These are phyloP conservation scores for Schizosaccharomyces octosporus DNA, from an alignment of 805 yeast species.

Conservation along the genomic window DNA sequence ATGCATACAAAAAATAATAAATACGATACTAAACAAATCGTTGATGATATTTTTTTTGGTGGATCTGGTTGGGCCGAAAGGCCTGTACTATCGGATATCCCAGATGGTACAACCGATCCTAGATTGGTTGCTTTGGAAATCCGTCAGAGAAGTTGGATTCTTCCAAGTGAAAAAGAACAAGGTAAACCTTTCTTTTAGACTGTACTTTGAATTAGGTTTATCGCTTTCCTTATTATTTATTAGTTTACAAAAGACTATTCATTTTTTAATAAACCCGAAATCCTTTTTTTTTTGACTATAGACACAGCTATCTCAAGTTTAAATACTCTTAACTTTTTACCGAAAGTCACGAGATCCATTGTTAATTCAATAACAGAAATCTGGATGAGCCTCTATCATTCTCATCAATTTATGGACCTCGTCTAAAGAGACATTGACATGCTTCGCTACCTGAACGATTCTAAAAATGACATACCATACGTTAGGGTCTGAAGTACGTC, in stretches of 20 bases:
- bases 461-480: neutral
- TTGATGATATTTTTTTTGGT: slow-evolving; percentile 1
- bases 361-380: neutral
- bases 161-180: neutral
- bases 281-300: too few relatives aligned
- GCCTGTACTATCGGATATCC: neutral
- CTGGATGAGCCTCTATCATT: neutral
- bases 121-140: neutral
- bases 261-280: neutral
- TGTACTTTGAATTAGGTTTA: neutral
- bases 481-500: neutral
- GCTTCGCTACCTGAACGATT: neutral
- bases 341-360: neutral
- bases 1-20: neutral
- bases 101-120: neutral
- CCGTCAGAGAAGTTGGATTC: neutral
- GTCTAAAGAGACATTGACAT: neutral
- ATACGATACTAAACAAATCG: neutral
- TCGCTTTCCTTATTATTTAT: neutral
- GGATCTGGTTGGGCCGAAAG: slow-evolving; percentile 1
- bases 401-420: neutral
- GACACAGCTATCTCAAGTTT: too few relatives aligned
- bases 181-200: neutral
- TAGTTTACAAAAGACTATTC: neutral
- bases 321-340: too few relatives aligned